These are phyloP conservation scores for Pestalotiopsis sp. DNA, from an alignment of 2,329 filamentous ascomycete species.

Conservation along the genomic window DNA sequence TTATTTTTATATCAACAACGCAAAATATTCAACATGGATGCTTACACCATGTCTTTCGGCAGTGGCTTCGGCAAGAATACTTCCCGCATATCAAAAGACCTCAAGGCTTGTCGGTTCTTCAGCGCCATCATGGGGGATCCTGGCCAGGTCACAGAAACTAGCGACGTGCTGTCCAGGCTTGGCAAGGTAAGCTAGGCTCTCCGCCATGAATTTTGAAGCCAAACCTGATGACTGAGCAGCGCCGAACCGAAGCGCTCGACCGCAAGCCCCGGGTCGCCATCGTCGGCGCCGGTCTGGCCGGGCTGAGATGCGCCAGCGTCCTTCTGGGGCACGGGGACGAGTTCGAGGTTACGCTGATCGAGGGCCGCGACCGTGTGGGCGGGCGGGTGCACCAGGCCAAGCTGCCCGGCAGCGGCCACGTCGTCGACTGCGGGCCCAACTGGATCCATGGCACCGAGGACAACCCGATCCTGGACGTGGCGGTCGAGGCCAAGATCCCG, in stretches of 20 bases:
- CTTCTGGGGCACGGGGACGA: conserved; percentile 63
- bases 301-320: conserved; percentile 70
- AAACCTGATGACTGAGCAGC: conserved; percentile 17
- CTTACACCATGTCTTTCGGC: conserved; percentile 50
- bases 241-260: conserved; percentile 24
- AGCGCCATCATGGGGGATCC: conserved; percentile 33
- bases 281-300: conserved; percentile 70
- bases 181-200: conserved; percentile 34
- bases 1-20: background rate
- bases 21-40: conserved; percentile 43
- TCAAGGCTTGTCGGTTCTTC: conserved; percentile 40
- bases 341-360: conserved; percentile 67
- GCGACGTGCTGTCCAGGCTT: conserved; percentile 31
- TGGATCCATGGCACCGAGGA: conserved; percentile 76
- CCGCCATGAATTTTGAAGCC: conserved; percentile 2
- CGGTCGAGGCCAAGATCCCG: conserved; percentile 57
- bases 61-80: conserved; percentile 42
- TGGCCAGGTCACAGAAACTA: conserved; percentile 28
- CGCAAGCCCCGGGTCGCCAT: conserved; percentile 59
- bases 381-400: conserved; percentile 59
- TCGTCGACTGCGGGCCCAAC: conserved; percentile 68
- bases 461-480: conserved; percentile 70
- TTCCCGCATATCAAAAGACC: conserved; percentile 52
- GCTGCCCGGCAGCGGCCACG: conserved; percentile 40
- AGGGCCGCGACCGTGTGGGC: conserved; percentile 66